Evolutionary conservation across 2,329 filamentous ascomycete species (phyloP).

Genomic region (Aspergillus chevalieri): DNA sequence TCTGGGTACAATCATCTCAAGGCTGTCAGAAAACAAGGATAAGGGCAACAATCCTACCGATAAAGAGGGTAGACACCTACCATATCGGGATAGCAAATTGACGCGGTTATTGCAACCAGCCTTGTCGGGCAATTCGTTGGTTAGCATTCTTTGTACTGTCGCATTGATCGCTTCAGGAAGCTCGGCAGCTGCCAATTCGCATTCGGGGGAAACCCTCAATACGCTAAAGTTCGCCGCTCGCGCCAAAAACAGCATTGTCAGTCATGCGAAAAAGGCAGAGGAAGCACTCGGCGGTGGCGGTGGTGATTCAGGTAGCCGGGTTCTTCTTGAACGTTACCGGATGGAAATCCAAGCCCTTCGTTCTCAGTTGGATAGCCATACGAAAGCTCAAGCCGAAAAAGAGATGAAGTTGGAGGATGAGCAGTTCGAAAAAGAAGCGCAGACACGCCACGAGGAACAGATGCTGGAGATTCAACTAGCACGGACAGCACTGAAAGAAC

Average conservation of each 20-base stretch:
- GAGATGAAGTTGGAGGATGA: constrained; percentile 61
- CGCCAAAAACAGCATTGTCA: constrained; percentile 96
- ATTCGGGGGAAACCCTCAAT: constrained; percentile 85
- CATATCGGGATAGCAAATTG: constrained; percentile 95
- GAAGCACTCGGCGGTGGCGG: constrained; percentile 74
- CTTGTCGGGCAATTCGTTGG: constrained; percentile 84
- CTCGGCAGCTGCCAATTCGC: constrained; percentile 62
- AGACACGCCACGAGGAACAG: constrained; percentile 88
- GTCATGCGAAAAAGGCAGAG: constrained; percentile 89
- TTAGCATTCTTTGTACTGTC: constrained; percentile 96
- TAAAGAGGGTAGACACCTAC: constrained; percentile 85
- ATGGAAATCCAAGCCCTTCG: constrained; percentile 84
- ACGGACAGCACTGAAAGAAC: constrained; percentile 89
- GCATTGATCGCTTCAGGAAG: constrained; percentile 75
- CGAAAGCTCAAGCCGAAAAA: constrained; percentile 58
- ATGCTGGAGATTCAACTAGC: constrained; percentile 98
- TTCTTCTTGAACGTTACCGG: constrained; percentile 85
- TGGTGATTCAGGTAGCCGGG: constrained; percentile 75
- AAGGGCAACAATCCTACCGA: constrained; percentile 67
- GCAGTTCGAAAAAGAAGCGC: constrained; percentile 73
- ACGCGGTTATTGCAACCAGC: constrained; percentile 88
- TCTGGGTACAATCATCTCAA: constrained; percentile 87
- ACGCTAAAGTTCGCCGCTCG: constrained; percentile 94
- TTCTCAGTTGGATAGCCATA: constrained; percentile 74
- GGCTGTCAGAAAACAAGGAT: constrained; percentile 83